Base-by-base conservation (phyloP, 306 rosid genomes). In the Arachis stenosperma region DNA sequence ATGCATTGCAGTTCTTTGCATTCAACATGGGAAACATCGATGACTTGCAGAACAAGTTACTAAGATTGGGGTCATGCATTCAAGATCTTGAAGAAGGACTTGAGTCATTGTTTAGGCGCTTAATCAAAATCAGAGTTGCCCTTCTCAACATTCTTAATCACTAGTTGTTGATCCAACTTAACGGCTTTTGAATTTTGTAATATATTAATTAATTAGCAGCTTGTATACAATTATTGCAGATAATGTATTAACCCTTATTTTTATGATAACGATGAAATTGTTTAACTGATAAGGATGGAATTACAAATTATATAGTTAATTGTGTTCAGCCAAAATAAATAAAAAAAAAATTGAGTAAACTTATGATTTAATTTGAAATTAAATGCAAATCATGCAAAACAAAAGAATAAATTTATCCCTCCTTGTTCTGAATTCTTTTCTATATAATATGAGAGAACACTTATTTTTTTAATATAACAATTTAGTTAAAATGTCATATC, bases 21-120 rank as follows among this genome's bases (percentile, higher is more conserved):
- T 61, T 75, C 29, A 60, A 65, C 79, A 9, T 51, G 42, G 67
- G 67, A 59, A 70, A 52, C 39, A 60, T 69, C 11, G 67, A 73
- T 40, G 69, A 76, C 15, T 39, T 80, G 71, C 75, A 73, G 65
- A 68, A 59, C 37, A 69, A 76, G 78, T 64, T 84, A 52, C 78
- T 39, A 6, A 73, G 11, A 39, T 65, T 76, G 66, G 85, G 78
- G 72, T 54, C 73, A 2, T 67, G 84, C 73, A 77, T 77, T 37
- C 82, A 77, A 46, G 81, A 84, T 1, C 75, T 80, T 69, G 84
- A 80, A 72, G 84, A 80, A 73, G 82, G 77, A 69, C 81, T 77
- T 10, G 81, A 81, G 39, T 78, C 62, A 27, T 61, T 81, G 56
- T 78, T 81, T 68, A 69, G 83, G 70, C 63, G 76, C 75, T 78